Percentiles rank a stretch among this genome's conserved stretches.
Evolutionary conservation across 2,329 filamentous ascomycete genomes (phyloP).

Genomic region (Fusarium luffae): DNA sequence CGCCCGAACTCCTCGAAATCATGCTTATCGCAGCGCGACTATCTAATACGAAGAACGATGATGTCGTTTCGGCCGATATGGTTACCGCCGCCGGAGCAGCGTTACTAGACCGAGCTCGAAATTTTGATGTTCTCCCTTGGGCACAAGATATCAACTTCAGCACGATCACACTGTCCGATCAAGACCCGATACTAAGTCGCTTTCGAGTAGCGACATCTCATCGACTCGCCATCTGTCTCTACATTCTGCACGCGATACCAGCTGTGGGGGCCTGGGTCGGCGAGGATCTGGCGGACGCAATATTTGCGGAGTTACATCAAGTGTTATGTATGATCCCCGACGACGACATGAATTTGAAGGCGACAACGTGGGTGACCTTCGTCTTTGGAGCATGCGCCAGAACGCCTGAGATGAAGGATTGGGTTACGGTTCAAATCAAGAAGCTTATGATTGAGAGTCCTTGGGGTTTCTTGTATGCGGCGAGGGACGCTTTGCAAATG

Average conservation of each 20-base stretch:
- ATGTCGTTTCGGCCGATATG: slow-evolving; percentile 47
- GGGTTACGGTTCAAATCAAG: slow-evolving; percentile 60
- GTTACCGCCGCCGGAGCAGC: slow-evolving; percentile 47
- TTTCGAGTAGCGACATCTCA: slow-evolving; percentile 57
- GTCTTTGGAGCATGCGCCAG: slow-evolving; percentile 64
- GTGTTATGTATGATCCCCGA: slow-evolving; percentile 61
- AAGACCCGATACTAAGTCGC: slow-evolving; percentile 51
- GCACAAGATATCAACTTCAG: slow-evolving; percentile 52
- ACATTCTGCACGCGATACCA: slow-evolving; percentile 56
- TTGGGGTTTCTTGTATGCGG: slow-evolving; percentile 62
- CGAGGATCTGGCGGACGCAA: slow-evolving; percentile 45
- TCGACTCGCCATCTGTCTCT: slow-evolving; percentile 58
- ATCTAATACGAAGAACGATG: slow-evolving; percentile 46
- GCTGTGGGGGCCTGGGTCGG: slow-evolving; percentile 42
- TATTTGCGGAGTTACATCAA: slow-evolving; percentile 59
- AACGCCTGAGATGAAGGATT: slow-evolving; percentile 55
- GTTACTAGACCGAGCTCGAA: slow-evolving; percentile 53
- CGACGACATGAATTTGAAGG: slow-evolving; percentile 65
- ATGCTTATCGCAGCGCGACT: slow-evolving; percentile 57
- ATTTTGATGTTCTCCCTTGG: slow-evolving; percentile 56
- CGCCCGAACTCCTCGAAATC: slow-evolving; percentile 57
- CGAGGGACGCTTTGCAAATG: slow-evolving; percentile 57
- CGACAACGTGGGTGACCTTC: slow-evolving; percentile 67
- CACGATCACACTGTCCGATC: slow-evolving; percentile 50
- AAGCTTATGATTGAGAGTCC: slow-evolving; percentile 55